phyloP scores from a whole-genome alignment of 2,329 filamentous ascomycete genomes.

The Rhynchosporium secalis region DNA sequence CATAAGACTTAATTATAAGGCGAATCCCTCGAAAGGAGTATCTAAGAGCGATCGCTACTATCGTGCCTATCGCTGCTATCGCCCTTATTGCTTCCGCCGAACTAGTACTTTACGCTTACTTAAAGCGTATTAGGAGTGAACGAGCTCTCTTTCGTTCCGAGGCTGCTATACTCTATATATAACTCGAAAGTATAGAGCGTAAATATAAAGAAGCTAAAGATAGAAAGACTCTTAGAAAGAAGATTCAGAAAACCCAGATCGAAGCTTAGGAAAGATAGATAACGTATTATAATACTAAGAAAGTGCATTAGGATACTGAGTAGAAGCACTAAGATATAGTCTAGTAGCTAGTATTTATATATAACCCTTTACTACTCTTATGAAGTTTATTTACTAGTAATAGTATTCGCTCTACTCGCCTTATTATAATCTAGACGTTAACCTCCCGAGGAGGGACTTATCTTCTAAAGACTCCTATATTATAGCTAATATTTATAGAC shows the following conservation, averaged over 20 bases:
- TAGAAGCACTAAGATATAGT: conserved; percentile 1
- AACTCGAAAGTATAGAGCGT: conserved; percentile 40
- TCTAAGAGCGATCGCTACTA: conserved; percentile 53
- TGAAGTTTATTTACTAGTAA: no score
- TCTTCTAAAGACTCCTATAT: no score
- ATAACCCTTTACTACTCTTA: no score
- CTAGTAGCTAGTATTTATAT: no score
- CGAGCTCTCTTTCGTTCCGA: conserved; percentile 46
- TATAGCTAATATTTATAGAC: no score
- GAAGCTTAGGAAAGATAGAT: conserved; percentile 7
- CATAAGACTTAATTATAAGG: conserved; percentile 63
- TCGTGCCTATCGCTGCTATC: conserved; percentile 39
- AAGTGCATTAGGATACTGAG: conserved; percentile 1
- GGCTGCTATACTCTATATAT: conserved; percentile 25
- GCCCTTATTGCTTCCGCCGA: conserved; percentile 59
- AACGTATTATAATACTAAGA: conserved; percentile 5
- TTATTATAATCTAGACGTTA: no score
- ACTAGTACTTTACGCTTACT: conserved; percentile 61
- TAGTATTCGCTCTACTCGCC: no score
- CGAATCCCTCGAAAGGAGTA: conserved; percentile 42
- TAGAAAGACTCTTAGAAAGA: conserved; percentile 35
- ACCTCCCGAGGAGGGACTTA: no score
- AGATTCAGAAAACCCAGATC: conserved; percentile 20
- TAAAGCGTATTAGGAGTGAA: conserved; percentile 69
- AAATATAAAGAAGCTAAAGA: conserved; percentile 45